phyloP scores from a whole-genome alignment of 2,329 filamentous ascomycete genomes.

The Scopulariopsis brevicaulis region DNA sequence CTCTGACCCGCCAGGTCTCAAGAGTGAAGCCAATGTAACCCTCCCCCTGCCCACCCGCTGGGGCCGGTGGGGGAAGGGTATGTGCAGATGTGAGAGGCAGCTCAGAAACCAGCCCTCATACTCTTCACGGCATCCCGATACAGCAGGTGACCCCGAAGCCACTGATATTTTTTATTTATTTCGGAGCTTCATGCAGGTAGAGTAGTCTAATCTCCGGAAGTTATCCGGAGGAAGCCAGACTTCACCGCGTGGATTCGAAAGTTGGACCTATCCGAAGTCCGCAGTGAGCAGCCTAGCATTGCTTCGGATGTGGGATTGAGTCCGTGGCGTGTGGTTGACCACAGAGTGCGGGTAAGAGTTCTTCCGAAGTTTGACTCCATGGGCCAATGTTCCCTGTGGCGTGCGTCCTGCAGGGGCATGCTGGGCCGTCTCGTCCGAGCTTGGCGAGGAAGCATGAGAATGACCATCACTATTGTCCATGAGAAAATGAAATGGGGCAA shows the following conservation, averaged over 20 bases:
- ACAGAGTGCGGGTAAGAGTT: neutral
- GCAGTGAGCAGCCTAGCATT: neutral
- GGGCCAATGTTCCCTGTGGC: neutral
- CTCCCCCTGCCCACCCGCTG: neutral
- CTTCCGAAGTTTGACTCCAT: neutral
- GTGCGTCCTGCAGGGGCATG: neutral
- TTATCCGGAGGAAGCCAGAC: too few relatives aligned
- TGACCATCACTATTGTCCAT: too few relatives aligned
- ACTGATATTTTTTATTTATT: too few relatives aligned
- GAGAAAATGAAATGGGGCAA: too few relatives aligned
- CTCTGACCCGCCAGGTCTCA: neutral
- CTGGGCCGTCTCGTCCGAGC: neutral
- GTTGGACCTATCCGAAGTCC: too few relatives aligned
- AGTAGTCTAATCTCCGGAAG: too few relatives aligned
- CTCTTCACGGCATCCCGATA: too few relatives aligned
- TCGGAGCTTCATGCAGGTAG: too few relatives aligned
- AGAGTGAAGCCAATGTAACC: neutral
- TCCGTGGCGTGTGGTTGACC: neutral
- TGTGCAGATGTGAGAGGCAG: neutral
- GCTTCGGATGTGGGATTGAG: neutral
- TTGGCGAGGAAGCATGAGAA: too few relatives aligned
- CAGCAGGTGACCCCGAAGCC: too few relatives aligned
- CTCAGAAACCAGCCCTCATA: neutral
- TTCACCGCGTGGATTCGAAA: too few relatives aligned
- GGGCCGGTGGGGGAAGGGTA: neutral